Evolutionary conservation across 768 basidiomycete genomes (phyloP), one percentile per base, ranked within the genome.

Genomic region (Obba rivulosa): DNA sequence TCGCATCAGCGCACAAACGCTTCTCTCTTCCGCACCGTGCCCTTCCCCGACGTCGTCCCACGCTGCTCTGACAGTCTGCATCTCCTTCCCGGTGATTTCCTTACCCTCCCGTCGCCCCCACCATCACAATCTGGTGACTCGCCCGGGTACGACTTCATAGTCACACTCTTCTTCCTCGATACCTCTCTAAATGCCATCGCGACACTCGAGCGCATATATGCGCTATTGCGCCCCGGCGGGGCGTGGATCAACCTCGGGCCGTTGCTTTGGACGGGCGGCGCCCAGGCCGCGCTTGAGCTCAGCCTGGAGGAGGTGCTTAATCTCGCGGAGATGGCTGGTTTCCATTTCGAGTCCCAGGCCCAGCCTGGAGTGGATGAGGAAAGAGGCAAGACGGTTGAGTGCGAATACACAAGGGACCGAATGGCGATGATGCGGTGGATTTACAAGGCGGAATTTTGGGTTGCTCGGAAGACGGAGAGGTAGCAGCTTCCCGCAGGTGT

Each of bases 231-330:
- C 28, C 79, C 81, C 0, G 81, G 82, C 3, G 85, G 84, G 2
- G 69, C 63, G 8, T 87, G 84, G 85, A 76, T 86, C 59, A 87
- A 87, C 59, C 67, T 84, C 3, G 85, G 84, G 1, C 85, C 83
- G 8, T 65, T 86, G 17, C 67, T 86, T 3, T 84, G 81, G 80
- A 76, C 78, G 1, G 69, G 72, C 2, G 79, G 79, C 8, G 78
- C 67, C 1, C 70, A 76, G 54, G 71, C 80, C 8, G 72, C 73
- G 50, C 58, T 83, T 21, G 81, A 82, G 59, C 64, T 83, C 40
- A 80, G 77, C 47, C 69, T 85, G 34, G 80, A 83, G n/a, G 84
- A 85, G 63, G 73, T 86, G 13, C 46, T 84, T 3, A 49, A 57
- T 1, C 73, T 77, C 3, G 78, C 74, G 0, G 64, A 74, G 46